These are phyloP conservation scores for Globisporangium rhizosaccharum DNA, from an alignment of 352 stramenopile species.

Conservation along the genomic window DNA sequence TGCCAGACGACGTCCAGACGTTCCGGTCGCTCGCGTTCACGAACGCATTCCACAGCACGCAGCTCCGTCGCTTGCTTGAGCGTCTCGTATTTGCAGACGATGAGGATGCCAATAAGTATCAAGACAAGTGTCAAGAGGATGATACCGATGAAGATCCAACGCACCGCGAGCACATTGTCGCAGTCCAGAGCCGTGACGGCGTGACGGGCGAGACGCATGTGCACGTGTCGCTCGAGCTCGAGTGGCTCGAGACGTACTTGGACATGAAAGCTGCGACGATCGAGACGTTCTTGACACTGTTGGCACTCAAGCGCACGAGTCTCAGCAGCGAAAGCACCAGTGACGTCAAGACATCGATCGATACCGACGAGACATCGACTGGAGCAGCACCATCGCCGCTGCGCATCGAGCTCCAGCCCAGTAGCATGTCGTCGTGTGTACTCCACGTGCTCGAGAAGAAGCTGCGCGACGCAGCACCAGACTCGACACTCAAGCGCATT, in stretches of 20 bases:
- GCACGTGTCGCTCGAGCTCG: constrained; percentile 41
- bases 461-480: constrained; percentile 22
- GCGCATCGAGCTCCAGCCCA: constrained; percentile 28
- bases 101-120: background rate
- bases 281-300: constrained; percentile 74
- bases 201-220: background rate
- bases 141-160: background rate
- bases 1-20: constrained; percentile 55
- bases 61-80: constrained; percentile 41
- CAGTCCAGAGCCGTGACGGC: background rate
- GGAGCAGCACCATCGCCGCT: background rate
- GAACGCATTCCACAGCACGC: constrained; percentile 49
- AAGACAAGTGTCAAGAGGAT: background rate
- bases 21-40: constrained; percentile 73
- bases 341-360: no score
- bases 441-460: constrained; percentile 54
- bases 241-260: constrained; percentile 54
- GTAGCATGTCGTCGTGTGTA: constrained; percentile 47
- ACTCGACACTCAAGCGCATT: constrained; percentile 36
- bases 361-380: no score
- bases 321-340: background rate
- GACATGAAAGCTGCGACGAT: constrained; percentile 72
- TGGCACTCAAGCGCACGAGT: constrained; percentile 30
- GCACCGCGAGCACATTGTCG: constrained; percentile 3
- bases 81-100: constrained; percentile 27